Base-by-base conservation (phyloP, 371 early-diverging fungal species). In the Syncephalis plumigaleata region DNA sequence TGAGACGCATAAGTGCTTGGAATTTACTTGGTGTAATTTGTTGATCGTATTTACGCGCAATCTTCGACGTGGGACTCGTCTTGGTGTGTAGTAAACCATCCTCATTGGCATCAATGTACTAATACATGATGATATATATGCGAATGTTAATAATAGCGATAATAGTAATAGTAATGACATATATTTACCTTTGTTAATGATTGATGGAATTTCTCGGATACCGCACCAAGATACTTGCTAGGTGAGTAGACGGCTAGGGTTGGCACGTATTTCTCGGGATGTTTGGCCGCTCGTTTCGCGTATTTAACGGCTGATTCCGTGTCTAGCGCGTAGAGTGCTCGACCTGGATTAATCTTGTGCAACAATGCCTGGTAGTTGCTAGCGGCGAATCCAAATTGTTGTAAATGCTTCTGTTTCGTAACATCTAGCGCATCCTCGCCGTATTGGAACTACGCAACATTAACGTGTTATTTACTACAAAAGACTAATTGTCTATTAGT, bases 401-500 rank as follows among this genome's bases (percentile, higher is more conserved):
- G 65, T 52, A 98, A 69, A 44, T 89, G 79, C 58, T 86, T 91
- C 54, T 87, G 83, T 67, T 98, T 98, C 55, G 82, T 81, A 51
- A 95, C 91, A 69, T 99, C 99, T 21, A 99, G 68, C n/a, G 91
- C 87, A 58, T 99, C 99, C 65, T 98, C 98, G 58, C 99, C 99
- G 63, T 99, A 99, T 47, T 81, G 79, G 86, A 98, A 98, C 31
- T 31, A n/a, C n/a, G n/a, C n/a, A 31, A 31, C 11, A 31, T 4
- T 31, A 31, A 31, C 31, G 11, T 31, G 31, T 31, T 31, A 31
- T 7, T n/a, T 31, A 31, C 11, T 31, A 31, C 4, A 7, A 31
- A 31, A 31, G 7, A 31, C 11, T 31, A 31, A 31, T 31, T 31
- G 11, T 7, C 11, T 31, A 31, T 31, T 7, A 4, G 11, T 7